Evolutionary conservation across 2,329 filamentous ascomycete genomes (phyloP), one percentile per base, ranked within the genome.

Genomic region (Cladosporium sphaerospermum): DNA sequence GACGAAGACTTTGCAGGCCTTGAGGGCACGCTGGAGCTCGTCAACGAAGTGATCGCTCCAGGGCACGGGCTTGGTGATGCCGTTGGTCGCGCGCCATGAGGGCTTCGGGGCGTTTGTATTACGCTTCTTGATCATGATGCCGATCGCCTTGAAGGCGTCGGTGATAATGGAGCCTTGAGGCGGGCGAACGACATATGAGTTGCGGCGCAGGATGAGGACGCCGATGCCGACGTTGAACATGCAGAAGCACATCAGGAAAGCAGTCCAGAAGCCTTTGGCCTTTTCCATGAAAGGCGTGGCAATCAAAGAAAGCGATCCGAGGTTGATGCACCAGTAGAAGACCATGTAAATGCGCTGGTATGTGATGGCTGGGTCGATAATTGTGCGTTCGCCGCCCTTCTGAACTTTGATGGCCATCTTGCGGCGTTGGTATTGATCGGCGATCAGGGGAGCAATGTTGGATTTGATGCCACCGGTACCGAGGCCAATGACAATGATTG

Each of bases 401-500:
- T 71, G 47, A 1, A 62, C 65, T 54, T 67, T 72, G 53, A 77
- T 62, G 47, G 69, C 71, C 19, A 71, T 69, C 19, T 64, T 69
- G 18, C 65, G 71, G n/a, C 67, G 67, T 7, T 64, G 66, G 45
- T 75, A 73, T 59, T 77, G 75, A 57, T 77, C 75, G 8, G 74
- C 74, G 53, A 77, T 75, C 28, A 77, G 57, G 2, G 75, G 75
- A 9, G 72, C 71, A 41, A 91, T 86, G 64, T 91, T 91, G 58
- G 84, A 81, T 75, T 91, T 92, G 79, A 91, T 89, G 63, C 88
- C 85, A 57, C 87, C 87, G 1, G 86, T 88, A 41, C 87, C 87
- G 31, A 88, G 68, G n/a, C 85, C 85, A 64, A 89, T 80, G 63
- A 89, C 78, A 42, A 87, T 69, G 59, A 87, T 75, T 19, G 82